phyloP scores from a whole-genome alignment of 768 basidiomycete genomes.

The Russula griseocarnosa region DNA sequence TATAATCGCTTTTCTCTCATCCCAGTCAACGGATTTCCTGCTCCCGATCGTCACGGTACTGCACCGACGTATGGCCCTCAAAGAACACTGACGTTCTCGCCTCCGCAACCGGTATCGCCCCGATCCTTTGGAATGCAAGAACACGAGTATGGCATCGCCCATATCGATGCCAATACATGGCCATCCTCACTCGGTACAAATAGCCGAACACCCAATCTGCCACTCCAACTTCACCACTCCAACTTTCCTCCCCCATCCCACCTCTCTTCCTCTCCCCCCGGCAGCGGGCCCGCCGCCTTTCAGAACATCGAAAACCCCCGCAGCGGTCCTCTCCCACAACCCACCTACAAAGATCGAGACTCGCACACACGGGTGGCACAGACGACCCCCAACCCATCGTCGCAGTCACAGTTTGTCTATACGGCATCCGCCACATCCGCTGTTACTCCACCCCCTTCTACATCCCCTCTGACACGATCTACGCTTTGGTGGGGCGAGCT shows the following conservation, averaged over 20 bases:
- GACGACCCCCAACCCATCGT: constrained; percentile 25
- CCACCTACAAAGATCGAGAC: constrained; percentile 36
- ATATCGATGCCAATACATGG: constrained; percentile 34
- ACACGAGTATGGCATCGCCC: constrained; percentile 37
- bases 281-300: constrained; percentile 30
- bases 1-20: constrained; percentile 10
- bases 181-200: constrained; percentile 33
- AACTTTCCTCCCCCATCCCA: constrained; percentile 36
- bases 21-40: constrained; percentile 19
- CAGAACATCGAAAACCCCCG: constrained; percentile 19
- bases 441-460: constrained; percentile 31
- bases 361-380: constrained; percentile 24
- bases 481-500: constrained; percentile 86
- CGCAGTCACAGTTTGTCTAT: constrained; percentile 32
- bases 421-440: constrained; percentile 32
- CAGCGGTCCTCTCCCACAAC: constrained; percentile 29
- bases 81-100: constrained; percentile 26
- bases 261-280: constrained; percentile 36
- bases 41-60: constrained; percentile 17
- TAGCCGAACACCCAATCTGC: constrained; percentile 32
- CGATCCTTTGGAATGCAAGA: constrained; percentile 40
- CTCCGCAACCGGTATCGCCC: constrained; percentile 34
- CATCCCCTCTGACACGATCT: constrained; percentile 41
- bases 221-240: constrained; percentile 39
- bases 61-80: constrained; percentile 24